These are phyloP conservation scores for Penicillium aurantiogriseum DNA, from an alignment of 2,329 filamentous ascomycete genomes.

Conservation along the genomic window DNA sequence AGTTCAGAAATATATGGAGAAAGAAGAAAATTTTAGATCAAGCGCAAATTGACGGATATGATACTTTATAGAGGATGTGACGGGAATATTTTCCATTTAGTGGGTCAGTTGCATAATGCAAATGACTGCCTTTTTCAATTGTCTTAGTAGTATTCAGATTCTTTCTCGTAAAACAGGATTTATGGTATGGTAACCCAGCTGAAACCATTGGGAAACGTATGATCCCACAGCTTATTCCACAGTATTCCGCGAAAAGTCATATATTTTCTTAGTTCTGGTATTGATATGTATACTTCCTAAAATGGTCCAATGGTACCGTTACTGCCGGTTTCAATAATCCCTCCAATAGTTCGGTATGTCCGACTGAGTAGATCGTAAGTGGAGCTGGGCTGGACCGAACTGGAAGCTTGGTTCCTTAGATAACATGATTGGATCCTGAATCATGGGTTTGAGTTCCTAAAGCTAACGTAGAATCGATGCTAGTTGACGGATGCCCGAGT, in stretches of 20 bases:
- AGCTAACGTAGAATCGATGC: conserved; percentile 5
- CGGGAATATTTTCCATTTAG: neutral
- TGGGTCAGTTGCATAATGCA: conserved; percentile 8
- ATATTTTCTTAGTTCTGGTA: conserved; percentile 12
- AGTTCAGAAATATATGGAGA: conserved; percentile 10
- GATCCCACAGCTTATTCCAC: neutral
- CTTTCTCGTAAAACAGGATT: neutral
- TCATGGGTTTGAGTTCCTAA: neutral
- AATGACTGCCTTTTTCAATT: conserved; percentile 4
- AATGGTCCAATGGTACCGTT: conserved; percentile 20
- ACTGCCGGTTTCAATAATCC: conserved; percentile 9
- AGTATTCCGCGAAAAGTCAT: neutral
- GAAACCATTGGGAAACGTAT: neutral
- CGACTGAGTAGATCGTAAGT: neutral
- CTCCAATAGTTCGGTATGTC: conserved; percentile 1
- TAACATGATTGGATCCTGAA: neutral
- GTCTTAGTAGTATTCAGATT: conserved; percentile 12
- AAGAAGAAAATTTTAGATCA: neutral
- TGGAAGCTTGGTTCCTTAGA: neutral
- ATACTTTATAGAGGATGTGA: conserved; percentile 22
- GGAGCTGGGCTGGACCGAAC: neutral
- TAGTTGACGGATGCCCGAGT: conserved; percentile 1
- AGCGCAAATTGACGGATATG: conserved; percentile 6
- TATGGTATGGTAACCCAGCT: neutral
- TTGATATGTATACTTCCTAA: neutral